Conservation (phyloP, 495 filamentous ascomycete genomes). For the Aspergillus kassunensis region DNA sequence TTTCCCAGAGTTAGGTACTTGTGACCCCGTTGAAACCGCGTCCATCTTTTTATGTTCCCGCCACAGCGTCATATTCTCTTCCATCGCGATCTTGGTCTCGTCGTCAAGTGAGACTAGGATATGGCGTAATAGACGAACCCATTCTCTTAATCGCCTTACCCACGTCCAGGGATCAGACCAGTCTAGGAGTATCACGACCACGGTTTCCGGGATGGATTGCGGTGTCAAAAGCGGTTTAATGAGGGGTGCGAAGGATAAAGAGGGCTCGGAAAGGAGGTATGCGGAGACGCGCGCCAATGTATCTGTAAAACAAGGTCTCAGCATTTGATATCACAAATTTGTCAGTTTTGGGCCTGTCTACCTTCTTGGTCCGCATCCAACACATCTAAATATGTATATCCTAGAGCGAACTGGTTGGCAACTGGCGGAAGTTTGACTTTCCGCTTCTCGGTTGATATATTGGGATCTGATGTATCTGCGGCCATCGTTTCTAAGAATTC, state of each 20-base stretch:
- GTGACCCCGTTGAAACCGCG: slow-evolving; percentile 29
- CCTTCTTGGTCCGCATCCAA: slow-evolving; percentile 93
- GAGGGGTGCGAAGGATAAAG: slow-evolving; percentile 76
- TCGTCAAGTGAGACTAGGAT: slow-evolving; percentile 71
- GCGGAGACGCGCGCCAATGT: slow-evolving; percentile 87
- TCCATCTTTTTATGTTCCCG: slow-evolving; percentile 47
- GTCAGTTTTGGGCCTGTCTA: slow-evolving; percentile 20
- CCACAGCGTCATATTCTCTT: slow-evolving; percentile 71
- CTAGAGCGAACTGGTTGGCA: slow-evolving; percentile 88
- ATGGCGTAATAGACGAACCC: slow-evolving; percentile 75
- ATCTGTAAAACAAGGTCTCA: slow-evolving; percentile 46
- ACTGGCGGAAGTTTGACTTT: slow-evolving; percentile 70
- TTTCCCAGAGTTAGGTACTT: slow-evolving; percentile 45
- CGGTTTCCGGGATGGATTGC: slow-evolving; percentile 78
- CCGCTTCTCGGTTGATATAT: slow-evolving; percentile 54
- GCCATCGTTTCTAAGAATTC: slow-evolving; percentile 84
- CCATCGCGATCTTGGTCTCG: slow-evolving; percentile 74
- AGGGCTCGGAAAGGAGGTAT: slow-evolving; percentile 81
- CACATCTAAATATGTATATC: slow-evolving; percentile 94
- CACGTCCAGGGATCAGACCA: slow-evolving; percentile 93
- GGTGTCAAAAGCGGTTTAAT: slow-evolving; percentile 82
- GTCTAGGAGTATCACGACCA: slow-evolving; percentile 84
- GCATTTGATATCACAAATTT: neutral
- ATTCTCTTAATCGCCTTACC: slow-evolving; percentile 81
- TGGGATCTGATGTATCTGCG: slow-evolving; percentile 51